Evolutionary conservation across 2,329 filamentous ascomycete genomes (phyloP).

Genomic region (Venturia effusa): DNA sequence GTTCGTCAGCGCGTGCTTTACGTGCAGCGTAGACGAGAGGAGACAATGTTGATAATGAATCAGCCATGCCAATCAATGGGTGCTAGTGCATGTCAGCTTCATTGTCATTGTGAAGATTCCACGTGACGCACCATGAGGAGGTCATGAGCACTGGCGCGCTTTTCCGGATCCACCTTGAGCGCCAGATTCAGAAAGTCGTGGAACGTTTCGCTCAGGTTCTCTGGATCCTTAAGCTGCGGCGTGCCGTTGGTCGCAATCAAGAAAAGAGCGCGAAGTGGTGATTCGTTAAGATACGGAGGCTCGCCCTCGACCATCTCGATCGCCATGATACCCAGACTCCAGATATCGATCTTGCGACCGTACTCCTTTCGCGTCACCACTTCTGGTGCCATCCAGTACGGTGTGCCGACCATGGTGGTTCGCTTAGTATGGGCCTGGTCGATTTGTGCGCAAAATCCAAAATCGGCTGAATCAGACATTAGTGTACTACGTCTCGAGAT

Average conservation of each 20-base stretch:
- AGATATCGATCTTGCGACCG: conserved; percentile 96
- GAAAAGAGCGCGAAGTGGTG: conserved; percentile 83
- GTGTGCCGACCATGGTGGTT: conserved; percentile 97
- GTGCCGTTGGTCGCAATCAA: conserved; percentile 96
- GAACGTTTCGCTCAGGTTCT: conserved; percentile 70
- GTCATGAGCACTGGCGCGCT: conserved; percentile 90
- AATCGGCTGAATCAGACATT: conserved; percentile 58
- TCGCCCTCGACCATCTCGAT: conserved; percentile 99
- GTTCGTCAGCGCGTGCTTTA: conserved; percentile 72
- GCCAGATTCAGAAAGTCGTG: conserved; percentile 87
- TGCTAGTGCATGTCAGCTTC: conserved; percentile 22
- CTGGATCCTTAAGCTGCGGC: conserved; percentile 86
- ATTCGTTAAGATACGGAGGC: conserved; percentile 92
- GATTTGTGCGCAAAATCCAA: conserved; percentile 97
- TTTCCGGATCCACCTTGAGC: conserved; percentile 92
- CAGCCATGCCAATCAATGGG: conserved; percentile 41
- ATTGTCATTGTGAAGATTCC: conserved; percentile 10
- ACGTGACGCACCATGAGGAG: conserved; percentile 64
- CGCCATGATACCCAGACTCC: conserved; percentile 97
- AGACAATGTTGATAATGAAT: conserved; percentile 56
- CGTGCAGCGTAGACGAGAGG: conserved; percentile 80
- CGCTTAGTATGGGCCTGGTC: conserved; percentile 95
- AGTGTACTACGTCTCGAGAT: conserved; percentile 19
- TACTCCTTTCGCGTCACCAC: conserved; percentile 97
- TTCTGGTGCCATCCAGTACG: conserved; percentile 99